Percentiles rank a stretch among this genome's conserved stretches.
Evolutionary conservation across 176 grass and related monocot species (phyloP).

Genomic region (Avena atlantica): DNA sequence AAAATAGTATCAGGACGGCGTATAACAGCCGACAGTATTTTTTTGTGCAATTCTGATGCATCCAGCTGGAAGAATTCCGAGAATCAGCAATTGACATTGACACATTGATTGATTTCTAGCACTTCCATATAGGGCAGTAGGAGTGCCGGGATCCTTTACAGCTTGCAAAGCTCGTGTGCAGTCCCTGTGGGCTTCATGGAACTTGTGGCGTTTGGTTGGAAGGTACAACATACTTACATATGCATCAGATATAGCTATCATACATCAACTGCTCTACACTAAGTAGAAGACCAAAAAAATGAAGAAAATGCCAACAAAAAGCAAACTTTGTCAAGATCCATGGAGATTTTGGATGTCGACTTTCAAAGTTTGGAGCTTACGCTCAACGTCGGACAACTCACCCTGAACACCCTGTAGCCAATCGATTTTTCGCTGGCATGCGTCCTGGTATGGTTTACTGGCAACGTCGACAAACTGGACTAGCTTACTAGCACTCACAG

Average conservation of each 20-base stretch:
- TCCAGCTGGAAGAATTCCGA: neutral
- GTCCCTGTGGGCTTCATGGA: neutral
- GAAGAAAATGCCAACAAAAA: constrained; percentile 24
- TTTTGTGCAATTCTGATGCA: neutral
- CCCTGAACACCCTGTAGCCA: constrained; percentile 58
- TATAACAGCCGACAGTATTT: neutral
- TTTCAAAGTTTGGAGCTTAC: constrained; percentile 80
- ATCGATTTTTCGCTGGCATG: constrained; percentile 74
- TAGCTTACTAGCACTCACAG: constrained; percentile 59
- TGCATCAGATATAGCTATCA: constrained; percentile 24
- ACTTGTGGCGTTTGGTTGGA: constrained; percentile 18
- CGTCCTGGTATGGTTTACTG: constrained; percentile 75
- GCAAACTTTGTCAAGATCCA: constrained; percentile 40
- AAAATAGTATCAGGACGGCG: neutral
- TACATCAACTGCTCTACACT: constrained; percentile 16
- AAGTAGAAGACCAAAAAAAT: constrained; percentile 36
- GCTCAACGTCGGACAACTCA: constrained; percentile 62
- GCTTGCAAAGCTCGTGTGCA: neutral
- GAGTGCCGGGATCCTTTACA: neutral
- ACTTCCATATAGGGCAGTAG: neutral
- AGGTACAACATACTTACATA: constrained; percentile 32
- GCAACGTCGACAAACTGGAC: constrained; percentile 63
- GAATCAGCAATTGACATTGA: neutral
- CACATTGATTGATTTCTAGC: neutral
- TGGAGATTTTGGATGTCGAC: constrained; percentile 87